These are phyloP conservation scores for Pythium diclinum DNA, from an alignment of 352 stramenopile species.

Conservation along the genomic window DNA sequence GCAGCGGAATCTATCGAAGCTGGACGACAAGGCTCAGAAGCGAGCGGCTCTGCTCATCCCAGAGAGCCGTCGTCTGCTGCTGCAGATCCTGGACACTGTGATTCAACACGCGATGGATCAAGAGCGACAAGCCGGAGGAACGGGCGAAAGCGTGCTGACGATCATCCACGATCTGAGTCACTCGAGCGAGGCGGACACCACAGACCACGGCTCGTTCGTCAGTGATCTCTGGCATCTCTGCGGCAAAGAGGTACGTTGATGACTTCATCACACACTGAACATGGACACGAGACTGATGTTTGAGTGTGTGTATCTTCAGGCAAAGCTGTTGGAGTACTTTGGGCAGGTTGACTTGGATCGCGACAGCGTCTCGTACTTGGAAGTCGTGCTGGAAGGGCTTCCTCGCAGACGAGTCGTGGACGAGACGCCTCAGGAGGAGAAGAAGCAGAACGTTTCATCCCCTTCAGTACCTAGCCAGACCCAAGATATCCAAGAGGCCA, in stretches of 20 bases:
- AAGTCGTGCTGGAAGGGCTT: conserved; percentile 64
- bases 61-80: conserved; percentile 41
- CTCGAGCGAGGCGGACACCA: conserved; percentile 41
- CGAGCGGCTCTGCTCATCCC: conserved; percentile 41
- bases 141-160: conserved; percentile 48
- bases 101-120: conserved; percentile 41
- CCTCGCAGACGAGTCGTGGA: conserved; percentile 39
- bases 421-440: not conserved
- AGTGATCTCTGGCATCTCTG: conserved; percentile 71
- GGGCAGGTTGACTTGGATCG: conserved; percentile 46
- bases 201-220: conserved; percentile 64
- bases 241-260: conserved; percentile 39
- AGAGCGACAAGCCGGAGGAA: conserved; percentile 16
- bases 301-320: conserved; percentile 18
- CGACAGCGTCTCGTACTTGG: conserved; percentile 67
- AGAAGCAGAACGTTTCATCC: not conserved
- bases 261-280: not conserved
- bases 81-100: conserved; percentile 34
- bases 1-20: conserved; percentile 40
- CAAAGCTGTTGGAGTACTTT: conserved; percentile 54
- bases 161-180: conserved; percentile 65
- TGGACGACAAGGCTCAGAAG: conserved; percentile 39
- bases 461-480: not conserved
- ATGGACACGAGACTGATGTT: not conserved
- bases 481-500: not conserved